phyloP scores from a whole-genome alignment of 805 yeast genomes.

The Zygosaccharomyces pseudorouxii region DNA sequence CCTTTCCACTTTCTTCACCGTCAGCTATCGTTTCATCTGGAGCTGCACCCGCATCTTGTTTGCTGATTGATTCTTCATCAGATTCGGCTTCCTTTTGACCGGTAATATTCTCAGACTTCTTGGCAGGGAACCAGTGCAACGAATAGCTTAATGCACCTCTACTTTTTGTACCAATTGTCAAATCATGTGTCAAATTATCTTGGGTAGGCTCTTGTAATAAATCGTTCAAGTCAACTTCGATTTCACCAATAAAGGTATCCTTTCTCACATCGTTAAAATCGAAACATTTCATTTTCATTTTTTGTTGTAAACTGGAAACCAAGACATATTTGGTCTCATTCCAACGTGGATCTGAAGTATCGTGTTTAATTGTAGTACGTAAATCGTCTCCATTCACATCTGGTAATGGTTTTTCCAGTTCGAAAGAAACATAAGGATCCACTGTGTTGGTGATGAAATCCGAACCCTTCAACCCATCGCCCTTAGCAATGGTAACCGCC shows the following conservation, averaged over 20 bases:
- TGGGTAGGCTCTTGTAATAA: conserved; percentile 49
- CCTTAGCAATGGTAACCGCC: conserved; percentile 57
- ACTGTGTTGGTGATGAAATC: conserved; percentile 39
- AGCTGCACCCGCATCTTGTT: conserved; percentile 22
- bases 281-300: conserved; percentile 50
- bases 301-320: conserved; percentile 53
- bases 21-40: not conserved
- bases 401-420: conserved; percentile 41
- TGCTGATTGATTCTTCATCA: conserved; percentile 11
- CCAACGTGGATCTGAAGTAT: conserved; percentile 56
- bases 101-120: conserved; percentile 4
- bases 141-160: conserved; percentile 61
- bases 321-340: conserved; percentile 61
- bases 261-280: conserved; percentile 54
- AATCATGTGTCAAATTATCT: conserved; percentile 22
- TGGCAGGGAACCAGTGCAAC: conserved; percentile 39
- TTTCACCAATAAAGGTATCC: conserved; percentile 47
- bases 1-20: conserved; percentile 11
- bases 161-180: conserved; percentile 41
- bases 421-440: conserved; percentile 56
- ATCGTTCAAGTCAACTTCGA: conserved; percentile 53
- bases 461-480: conserved; percentile 44
- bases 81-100: conserved; percentile 9
- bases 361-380: conserved; percentile 54
- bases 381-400: conserved; percentile 38